A percentile compares a stretch with the other conserved stretches of the same genome.
Conservation (phyloP, 805 yeast species). For the Sungouiozyma intestinalis region DNA sequence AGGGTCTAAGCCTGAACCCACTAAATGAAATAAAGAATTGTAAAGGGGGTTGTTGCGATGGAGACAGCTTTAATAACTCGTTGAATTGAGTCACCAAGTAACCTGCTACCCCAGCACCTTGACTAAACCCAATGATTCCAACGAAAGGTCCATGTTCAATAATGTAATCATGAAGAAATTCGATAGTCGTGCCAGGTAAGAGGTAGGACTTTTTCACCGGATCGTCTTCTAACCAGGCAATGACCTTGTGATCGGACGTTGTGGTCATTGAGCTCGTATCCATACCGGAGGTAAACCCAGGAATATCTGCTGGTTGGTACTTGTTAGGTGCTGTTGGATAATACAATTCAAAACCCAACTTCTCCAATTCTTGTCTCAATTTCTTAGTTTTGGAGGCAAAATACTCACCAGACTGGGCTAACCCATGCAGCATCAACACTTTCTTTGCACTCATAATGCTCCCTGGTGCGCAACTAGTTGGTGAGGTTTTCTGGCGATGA, state of each 20-base stretch:
- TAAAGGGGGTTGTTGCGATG: constrained; percentile 35
- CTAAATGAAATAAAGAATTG: constrained; percentile 68
- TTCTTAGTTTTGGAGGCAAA: constrained; percentile 83
- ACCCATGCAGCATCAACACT: constrained; percentile 81
- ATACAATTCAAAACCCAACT: constrained; percentile 50
- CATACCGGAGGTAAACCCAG: constrained; percentile 35
- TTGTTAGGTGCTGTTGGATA: constrained; percentile 71
- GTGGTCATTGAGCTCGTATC: constrained; percentile 15
- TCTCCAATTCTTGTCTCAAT: constrained; percentile 56
- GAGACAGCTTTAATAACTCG: constrained; percentile 31
- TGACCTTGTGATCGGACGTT: constrained; percentile 13
- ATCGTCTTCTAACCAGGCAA: constrained; percentile 60
- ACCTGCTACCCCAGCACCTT: constrained; percentile 86
- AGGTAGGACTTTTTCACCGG: constrained; percentile 31
- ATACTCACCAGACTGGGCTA: constrained; percentile 69
- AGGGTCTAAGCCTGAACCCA: constrained; percentile 40
- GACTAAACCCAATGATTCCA: constrained; percentile 85
- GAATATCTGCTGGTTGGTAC: constrained; percentile 52
- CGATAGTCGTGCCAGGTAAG: constrained; percentile 31
- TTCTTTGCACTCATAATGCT: constrained; percentile 29
- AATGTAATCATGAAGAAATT: constrained; percentile 35
- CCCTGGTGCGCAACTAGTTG: neutral
- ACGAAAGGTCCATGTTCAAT: constrained; percentile 61
- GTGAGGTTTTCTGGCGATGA: neutral
- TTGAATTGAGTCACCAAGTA: constrained; percentile 49